Evolutionary conservation across 1,284 basidiomycete species (phyloP).

Genomic region (Jaminaea rosea): DNA sequence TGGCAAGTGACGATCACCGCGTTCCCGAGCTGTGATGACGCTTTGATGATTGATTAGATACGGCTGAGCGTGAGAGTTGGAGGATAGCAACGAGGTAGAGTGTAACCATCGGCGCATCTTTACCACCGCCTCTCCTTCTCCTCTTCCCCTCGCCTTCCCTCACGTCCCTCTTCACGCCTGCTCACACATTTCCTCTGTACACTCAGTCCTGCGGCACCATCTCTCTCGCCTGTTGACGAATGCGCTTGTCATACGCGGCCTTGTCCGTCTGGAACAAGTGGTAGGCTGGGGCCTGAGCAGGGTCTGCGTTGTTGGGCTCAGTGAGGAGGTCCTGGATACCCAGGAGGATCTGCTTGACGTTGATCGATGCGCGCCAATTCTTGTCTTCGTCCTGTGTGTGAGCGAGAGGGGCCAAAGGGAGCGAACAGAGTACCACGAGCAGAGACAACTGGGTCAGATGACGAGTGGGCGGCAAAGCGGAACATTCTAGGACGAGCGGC

Average conservation of each 20-base stretch:
- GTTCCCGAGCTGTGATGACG: too few species aligned
- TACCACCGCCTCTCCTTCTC: too few species aligned
- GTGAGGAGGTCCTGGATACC: slow-evolving; percentile 90
- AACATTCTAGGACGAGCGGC: slow-evolving; percentile 5
- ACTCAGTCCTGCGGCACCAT: slow-evolving; percentile 12
- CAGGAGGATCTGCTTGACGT: slow-evolving; percentile 95
- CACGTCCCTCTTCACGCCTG: too few species aligned
- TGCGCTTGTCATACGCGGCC: slow-evolving; percentile 33
- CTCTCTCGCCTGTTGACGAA: slow-evolving; percentile 25
- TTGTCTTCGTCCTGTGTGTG: slow-evolving; percentile 86
- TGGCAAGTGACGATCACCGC: too few species aligned
- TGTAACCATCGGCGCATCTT: too few species aligned
- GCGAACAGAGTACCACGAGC: neutral
- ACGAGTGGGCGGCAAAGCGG: neutral
- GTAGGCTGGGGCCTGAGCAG: slow-evolving; percentile 92
- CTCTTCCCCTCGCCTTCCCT: too few species aligned
- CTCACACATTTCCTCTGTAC: neutral
- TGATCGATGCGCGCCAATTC: slow-evolving; percentile 97
- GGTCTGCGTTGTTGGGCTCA: slow-evolving; percentile 88
- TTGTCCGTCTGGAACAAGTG: slow-evolving; percentile 75
- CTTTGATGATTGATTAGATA: too few species aligned
- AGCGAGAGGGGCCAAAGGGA: neutral
- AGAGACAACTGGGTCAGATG: too few species aligned
- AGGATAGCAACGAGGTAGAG: too few species aligned
- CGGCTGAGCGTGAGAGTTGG: too few species aligned